Conservation (phyloP, 345 rosid genomes). For the Syzygium aromaticum region DNA sequence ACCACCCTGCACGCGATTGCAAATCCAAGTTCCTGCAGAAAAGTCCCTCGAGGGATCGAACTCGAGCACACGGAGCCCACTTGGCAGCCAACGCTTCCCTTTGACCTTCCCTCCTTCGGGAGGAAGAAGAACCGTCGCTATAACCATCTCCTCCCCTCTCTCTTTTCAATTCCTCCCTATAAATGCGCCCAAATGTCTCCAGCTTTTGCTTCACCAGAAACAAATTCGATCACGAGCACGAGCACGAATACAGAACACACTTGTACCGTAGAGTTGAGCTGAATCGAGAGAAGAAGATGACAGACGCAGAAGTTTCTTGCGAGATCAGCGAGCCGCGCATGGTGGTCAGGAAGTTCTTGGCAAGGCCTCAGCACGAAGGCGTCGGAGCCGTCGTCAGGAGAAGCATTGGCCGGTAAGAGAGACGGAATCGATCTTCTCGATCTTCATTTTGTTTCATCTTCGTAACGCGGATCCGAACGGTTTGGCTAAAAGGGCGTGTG, state of each 20-base stretch:
- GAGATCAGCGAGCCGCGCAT: slow-evolving; percentile 27
- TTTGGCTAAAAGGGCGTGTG: slow-evolving; percentile 4
- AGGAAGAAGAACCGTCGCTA: not conserved
- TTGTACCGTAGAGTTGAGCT: not conserved
- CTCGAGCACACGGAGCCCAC: slow-evolving; percentile 9
- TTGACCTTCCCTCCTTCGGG: slow-evolving; percentile 21
- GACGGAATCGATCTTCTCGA: not conserved
- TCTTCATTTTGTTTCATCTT: not conserved
- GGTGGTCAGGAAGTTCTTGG: slow-evolving; percentile 67
- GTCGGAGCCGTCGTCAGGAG: slow-evolving; percentile 84
- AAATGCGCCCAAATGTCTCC: not conserved
- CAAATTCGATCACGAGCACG: not conserved
- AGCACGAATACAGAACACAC: not conserved
- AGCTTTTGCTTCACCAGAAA: not conserved
- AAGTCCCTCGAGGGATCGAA: not conserved
- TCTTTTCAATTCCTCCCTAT: not conserved
- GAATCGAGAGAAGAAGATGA: not conserved
- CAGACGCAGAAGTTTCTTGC: not conserved
- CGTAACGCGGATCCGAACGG: not conserved
- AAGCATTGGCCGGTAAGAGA: slow-evolving; percentile 76
- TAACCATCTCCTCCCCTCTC: not conserved
- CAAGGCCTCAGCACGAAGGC: slow-evolving; percentile 89
- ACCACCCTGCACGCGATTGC: not conserved
- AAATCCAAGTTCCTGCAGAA: not conserved
- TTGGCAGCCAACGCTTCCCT: slow-evolving; percentile 30